A percentile compares a stretch with the other conserved stretches of the same genome.
Conservation (phyloP, 345 rosid species). For the Eucalyptus tenuipes region DNA sequence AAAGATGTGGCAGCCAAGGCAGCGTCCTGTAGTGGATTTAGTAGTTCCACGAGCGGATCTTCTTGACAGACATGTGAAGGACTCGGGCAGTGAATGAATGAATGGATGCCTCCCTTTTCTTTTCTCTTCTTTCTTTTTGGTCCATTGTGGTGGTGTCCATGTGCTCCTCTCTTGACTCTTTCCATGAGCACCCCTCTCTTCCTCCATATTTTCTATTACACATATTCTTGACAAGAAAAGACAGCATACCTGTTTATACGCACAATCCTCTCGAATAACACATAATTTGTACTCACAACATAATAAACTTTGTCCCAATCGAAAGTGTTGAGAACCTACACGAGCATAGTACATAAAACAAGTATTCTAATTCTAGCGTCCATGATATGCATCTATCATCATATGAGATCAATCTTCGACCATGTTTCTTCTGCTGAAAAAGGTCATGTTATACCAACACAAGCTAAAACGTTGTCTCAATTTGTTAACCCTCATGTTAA, state of each 20-base stretch:
- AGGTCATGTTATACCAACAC: neutral
- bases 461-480: neutral
- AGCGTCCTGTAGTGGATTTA: conserved; percentile 26
- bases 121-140: neutral
- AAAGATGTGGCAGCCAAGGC: neutral
- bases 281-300: neutral
- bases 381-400: neutral
- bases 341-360: neutral
- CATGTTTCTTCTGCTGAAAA: neutral
- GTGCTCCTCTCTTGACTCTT: conserved; percentile 12
- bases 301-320: neutral
- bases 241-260: neutral
- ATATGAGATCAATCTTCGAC: neutral
- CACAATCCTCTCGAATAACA: neutral
- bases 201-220: neutral
- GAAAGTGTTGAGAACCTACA: neutral
- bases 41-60: conserved; percentile 15
- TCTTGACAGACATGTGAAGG: conserved; percentile 54
- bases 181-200: neutral
- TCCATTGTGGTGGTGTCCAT: conserved; percentile 36
- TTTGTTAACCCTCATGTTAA: neutral
- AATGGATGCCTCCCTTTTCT: neutral
- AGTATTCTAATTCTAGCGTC: neutral
- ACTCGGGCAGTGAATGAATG: neutral
- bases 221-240: neutral